Evolutionary conservation across 2,329 filamentous ascomycete species (phyloP).

Genomic region (Colletotrichum sp.): DNA sequence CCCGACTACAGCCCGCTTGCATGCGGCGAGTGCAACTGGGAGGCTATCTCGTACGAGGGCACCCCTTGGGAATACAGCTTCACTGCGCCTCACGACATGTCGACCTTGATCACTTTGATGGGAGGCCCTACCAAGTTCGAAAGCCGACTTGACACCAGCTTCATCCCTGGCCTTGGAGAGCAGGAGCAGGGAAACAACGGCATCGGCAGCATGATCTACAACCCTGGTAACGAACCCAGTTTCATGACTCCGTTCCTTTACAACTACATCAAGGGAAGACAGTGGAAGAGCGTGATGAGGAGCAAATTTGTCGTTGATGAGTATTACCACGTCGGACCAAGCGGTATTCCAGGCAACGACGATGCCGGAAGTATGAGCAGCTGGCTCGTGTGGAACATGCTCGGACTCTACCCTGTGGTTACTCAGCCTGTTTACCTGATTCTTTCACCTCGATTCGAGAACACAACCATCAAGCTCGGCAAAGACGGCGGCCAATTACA

Average conservation of each 20-base stretch:
- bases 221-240: conserved; percentile 61
- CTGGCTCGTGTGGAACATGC: conserved; percentile 62
- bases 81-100: conserved; percentile 63
- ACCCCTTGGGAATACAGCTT: conserved; percentile 56
- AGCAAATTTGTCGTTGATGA: conserved; percentile 53
- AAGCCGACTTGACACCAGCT: conserved; percentile 45
- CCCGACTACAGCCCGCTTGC: conserved; percentile 51
- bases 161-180: conserved; percentile 40
- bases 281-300: conserved; percentile 54
- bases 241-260: conserved; percentile 63
- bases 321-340: conserved; percentile 50
- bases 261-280: conserved; percentile 54
- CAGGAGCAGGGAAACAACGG: conserved; percentile 54
- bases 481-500: conserved; percentile 42
- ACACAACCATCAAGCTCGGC: conserved; percentile 52
- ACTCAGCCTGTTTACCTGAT: conserved; percentile 62
- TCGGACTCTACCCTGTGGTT: conserved; percentile 60
- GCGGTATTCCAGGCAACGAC: conserved; percentile 61
- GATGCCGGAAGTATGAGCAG: conserved; percentile 66
- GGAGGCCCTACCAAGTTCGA: conserved; percentile 58
- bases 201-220: conserved; percentile 51
- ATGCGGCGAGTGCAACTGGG: conserved; percentile 62
- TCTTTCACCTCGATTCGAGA: conserved; percentile 52
- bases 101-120: conserved; percentile 52
- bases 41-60: conserved; percentile 57